Evolutionary conservation across 2,329 filamentous ascomycete species (phyloP), one percentile per base, ranked within the genome.

Genomic region (Cryphonectria japonica): DNA sequence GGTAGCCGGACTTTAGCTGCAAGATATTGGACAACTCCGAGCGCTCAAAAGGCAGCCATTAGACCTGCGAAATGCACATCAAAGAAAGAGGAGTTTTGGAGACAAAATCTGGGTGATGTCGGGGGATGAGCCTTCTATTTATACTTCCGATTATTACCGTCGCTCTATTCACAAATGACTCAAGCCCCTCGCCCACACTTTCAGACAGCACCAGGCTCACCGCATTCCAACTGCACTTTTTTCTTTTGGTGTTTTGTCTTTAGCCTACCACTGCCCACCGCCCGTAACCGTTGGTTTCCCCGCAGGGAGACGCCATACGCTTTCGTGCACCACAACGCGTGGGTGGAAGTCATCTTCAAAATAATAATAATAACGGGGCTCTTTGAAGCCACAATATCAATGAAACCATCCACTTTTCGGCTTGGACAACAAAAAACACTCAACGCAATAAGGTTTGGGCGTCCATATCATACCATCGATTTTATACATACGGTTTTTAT

Each of bases 71-170:
- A 68, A 67, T 52, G 22, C 43, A 57, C 34, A 54, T 39, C 70
- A 72, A 71, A 61, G 71, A 71, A 66, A 59, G 68, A 70, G 59
- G 69, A 72, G 69, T 69, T 69, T 67, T n/a, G 65, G 69, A 52
- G 71, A 54, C 50, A 19, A 26, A 14, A n/a, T 22, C 60, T 41
- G 22, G 29, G 19, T 29, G 39, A 46, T 22, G 41, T n/a, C 41
- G 16, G 46, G 57, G 46, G 71, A 75, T 66, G 72, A 69, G 73
- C 64, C 67, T 73, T 74, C 75, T 80, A 79, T 82, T 80, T 82
- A 82, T 82, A 81, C 74, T 75, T 66, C 72, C 72, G 73, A 71
- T 52, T 41, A 61, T 54, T 64, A 63, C 71, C 66, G 71, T 50
- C 59, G 54, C 66, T 68, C 62, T n/a, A 16, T 59, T 26, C 46